phyloP scores from a whole-genome alignment of 176 grass and related monocot genomes.

The Cenchrus purpureus region DNA sequence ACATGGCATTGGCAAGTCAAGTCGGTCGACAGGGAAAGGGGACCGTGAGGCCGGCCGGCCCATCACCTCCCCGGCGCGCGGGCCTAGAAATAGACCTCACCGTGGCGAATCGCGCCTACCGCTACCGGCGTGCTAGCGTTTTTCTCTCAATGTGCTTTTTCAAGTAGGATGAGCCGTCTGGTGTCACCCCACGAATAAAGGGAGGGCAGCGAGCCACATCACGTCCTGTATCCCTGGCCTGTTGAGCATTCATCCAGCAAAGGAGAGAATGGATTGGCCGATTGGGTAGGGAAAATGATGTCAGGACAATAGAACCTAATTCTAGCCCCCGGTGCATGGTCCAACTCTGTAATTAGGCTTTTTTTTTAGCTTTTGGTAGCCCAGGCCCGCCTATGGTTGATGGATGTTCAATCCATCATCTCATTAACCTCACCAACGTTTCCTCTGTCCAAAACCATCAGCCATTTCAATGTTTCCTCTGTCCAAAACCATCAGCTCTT shows the following conservation, averaged over 20 bases:
- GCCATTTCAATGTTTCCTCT: neutral
- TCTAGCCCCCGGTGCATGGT: neutral
- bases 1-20: conserved; percentile 7
- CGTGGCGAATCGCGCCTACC: conserved; percentile 14
- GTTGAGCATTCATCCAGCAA: neutral
- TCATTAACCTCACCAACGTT: neutral
- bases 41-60: too few species aligned
- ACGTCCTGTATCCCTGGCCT: conserved; percentile 18
- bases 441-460: neutral
- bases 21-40: conserved; percentile 4
- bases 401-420: neutral
- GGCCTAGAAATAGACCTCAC: neutral
- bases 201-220: conserved; percentile 14
- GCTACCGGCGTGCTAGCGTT: neutral
- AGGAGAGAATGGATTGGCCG: neutral
- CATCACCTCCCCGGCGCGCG: neutral
- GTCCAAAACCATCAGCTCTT: neutral
- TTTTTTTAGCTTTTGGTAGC: neutral
- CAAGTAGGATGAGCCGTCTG: conserved; percentile 32
- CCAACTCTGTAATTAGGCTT: conserved; percentile 7
- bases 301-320: neutral
- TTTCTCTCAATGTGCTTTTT: neutral
- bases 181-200: conserved; percentile 11
- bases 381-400: neutral
- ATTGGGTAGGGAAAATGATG: neutral